A percentile compares a stretch with the other conserved stretches of the same genome.
These are phyloP conservation scores for Nevesoporus exiguus DNA, from an alignment of 768 basidiomycete species.

Conservation along the genomic window DNA sequence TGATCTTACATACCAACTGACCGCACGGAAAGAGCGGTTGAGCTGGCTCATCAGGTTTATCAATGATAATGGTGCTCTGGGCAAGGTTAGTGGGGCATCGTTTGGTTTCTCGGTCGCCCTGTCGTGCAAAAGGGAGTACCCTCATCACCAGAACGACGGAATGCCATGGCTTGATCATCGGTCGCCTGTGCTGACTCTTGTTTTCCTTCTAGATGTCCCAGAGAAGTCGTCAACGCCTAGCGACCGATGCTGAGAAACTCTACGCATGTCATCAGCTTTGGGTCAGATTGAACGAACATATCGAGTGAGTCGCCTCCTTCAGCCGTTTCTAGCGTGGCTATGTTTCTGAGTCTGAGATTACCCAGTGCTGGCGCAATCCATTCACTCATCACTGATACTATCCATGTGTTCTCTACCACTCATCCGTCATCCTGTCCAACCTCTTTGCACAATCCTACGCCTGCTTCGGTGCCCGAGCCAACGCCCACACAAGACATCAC, in stretches of 20 bases:
- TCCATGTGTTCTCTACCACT: conserved; percentile 62
- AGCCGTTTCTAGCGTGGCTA: neutral
- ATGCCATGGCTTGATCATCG: neutral
- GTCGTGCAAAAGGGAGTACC: neutral
- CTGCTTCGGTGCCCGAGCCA: conserved; percentile 41
- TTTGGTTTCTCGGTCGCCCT: neutral
- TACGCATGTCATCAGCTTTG: conserved; percentile 80
- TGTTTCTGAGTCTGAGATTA: conserved; percentile 1
- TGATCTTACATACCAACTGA: conserved; percentile 77
- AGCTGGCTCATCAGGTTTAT: conserved; percentile 88
- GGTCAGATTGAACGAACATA: conserved; percentile 65
- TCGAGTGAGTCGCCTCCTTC: conserved; percentile 45
- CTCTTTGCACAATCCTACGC: conserved; percentile 10
- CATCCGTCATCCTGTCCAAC: conserved; percentile 10
- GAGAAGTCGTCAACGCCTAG: conserved; percentile 67
- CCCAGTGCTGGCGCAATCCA: conserved; percentile 52
- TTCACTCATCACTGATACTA: conserved; percentile 66
- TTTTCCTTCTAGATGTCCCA: conserved; percentile 66
- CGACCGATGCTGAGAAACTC: conserved; percentile 82
- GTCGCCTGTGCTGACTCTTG: conserved; percentile 2
- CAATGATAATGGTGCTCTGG: conserved; percentile 77
- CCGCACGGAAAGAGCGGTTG: conserved; percentile 68
- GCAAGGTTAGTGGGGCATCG: conserved; percentile 48
- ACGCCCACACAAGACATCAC: conserved; percentile 68
- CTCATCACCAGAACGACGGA: neutral